Evolutionary conservation across 2,329 filamentous ascomycete species (phyloP).

Genomic region (Colletotrichum filicis): DNA sequence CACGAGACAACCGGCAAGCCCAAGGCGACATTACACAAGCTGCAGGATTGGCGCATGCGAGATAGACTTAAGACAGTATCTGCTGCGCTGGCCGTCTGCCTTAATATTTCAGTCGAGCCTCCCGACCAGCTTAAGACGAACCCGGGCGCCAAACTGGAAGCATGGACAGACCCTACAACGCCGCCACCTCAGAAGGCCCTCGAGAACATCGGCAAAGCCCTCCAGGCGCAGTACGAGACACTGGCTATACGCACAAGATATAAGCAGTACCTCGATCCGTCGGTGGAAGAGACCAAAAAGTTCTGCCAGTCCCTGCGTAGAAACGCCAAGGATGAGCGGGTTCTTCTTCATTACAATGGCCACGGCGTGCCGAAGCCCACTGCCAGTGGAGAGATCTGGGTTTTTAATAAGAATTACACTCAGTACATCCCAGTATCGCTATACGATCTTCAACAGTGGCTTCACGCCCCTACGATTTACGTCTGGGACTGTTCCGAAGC

Average conservation of each 20-base stretch:
- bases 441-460: constrained; percentile 95
- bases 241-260: constrained; percentile 95
- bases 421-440: constrained; percentile 98
- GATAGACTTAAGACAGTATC: constrained; percentile 97
- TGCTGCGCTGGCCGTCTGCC: constrained; percentile 90
- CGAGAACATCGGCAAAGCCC: constrained; percentile 92
- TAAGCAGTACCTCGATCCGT: constrained; percentile 96
- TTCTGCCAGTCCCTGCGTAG: constrained; percentile 90
- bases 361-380: constrained; percentile 97
- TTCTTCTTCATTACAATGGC: constrained; percentile 98
- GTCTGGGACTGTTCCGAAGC: constrained; percentile 98
- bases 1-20: constrained; percentile 95
- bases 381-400: constrained; percentile 96
- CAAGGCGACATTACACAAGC: constrained; percentile 70
- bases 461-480: constrained; percentile 94
- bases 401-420: constrained; percentile 98
- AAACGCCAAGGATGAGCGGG: constrained; percentile 94
- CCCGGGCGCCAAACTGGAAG: constrained; percentile 92
- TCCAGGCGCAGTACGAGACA: constrained; percentile 97
- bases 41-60: constrained; percentile 97
- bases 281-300: constrained; percentile 96
- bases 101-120: constrained; percentile 97
- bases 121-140: constrained; percentile 97
- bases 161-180: constrained; percentile 92
- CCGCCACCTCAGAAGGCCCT: constrained; percentile 85